Conservation (phyloP, 345 rosid genomes). For the Cardamine chenopodiifolia region DNA sequence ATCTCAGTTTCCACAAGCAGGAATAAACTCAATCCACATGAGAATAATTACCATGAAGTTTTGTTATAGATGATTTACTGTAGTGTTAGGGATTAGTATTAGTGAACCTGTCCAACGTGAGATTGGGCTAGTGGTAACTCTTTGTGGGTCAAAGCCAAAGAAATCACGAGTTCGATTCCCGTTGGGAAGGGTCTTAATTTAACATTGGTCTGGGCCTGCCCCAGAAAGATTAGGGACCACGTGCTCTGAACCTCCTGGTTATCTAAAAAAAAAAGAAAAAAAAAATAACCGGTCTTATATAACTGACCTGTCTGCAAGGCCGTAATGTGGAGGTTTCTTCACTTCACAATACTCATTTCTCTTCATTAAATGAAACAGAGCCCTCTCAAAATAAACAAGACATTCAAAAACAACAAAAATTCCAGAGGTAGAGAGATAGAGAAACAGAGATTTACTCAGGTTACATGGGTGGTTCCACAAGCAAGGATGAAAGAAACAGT, state of each 20-base stretch:
- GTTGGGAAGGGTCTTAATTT: too few species aligned
- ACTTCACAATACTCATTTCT: slow-evolving; percentile 28
- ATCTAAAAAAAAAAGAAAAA: too few species aligned
- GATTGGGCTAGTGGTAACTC: too few species aligned
- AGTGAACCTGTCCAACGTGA: slow-evolving; percentile 23
- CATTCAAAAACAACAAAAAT: not conserved
- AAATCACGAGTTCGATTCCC: too few species aligned
- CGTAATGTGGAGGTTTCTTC: slow-evolving; percentile 35
- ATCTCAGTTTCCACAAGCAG: not conserved
- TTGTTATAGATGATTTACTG: not conserved
- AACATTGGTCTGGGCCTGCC: too few species aligned
- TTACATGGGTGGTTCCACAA: slow-evolving; percentile 52
- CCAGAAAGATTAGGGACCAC: too few species aligned
- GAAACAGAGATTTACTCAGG: not conserved
- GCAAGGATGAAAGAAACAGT: slow-evolving; percentile 48
- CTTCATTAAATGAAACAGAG: slow-evolving; percentile 21
- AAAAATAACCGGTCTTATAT: slow-evolving; percentile 21
- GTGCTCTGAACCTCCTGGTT: too few species aligned
- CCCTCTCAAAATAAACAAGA: not conserved
- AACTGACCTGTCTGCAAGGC: slow-evolving; percentile 22
- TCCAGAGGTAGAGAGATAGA: not conserved
- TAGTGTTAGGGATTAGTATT: not conserved
- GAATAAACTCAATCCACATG: slow-evolving; percentile 10
- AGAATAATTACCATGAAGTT: slow-evolving; percentile 9
- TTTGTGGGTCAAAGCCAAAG: too few species aligned